Base-by-base conservation (phyloP, 2,329 filamentous ascomycete species). In the Penicillium oxalicum region DNA sequence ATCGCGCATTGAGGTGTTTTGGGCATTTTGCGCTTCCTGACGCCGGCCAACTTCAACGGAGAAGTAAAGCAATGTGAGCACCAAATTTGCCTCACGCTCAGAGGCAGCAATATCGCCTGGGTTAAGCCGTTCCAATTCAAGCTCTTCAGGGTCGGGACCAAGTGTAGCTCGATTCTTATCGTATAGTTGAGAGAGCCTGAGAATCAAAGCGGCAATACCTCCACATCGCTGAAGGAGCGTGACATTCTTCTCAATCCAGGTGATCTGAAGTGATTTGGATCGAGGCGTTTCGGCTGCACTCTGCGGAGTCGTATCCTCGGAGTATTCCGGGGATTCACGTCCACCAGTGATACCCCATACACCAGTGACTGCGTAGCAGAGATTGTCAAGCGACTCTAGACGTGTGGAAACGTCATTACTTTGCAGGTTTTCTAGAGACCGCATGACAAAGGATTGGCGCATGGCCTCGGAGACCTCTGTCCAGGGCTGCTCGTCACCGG, bases 331-430 rank as follows among this genome's bases (percentile, higher is more conserved):
- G 28, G 59, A 52, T 32, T 57, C 54, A 38, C 63, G 63, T 28
- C 81, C 79, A 29, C 83, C 84, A 9, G 83, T 88, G 42, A 83
- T 75, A 3, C 77, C 79, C 87, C 87, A 91, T 33, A 83, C 74
- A 1, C 87, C 87, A 4, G 88, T 75, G 11, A 85, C 72, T 26
- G 87, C 58, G 54, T 77, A 78, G 52, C 71, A 74, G 43, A 77
- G 55, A 29, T 63, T 68, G 52, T 75, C 72, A 33, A 77, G 56
- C 7, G 70, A 70, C 53, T 73, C 71, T 36, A 76, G 61, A n/a
- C 75, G 66, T 33, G 64, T 58, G 9, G 64, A 60, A 32, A 72
- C 63, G 36, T 74, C 71, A 7, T 62, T 52, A 44, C 70, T 63
- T 39, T 66, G 62, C 13, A 76, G 47, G 24, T 60, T 65, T 33